A percentile compares a stretch with the other conserved stretches of the same genome.
Conservation (phyloP, 768 basidiomycete species). For the Leucosporidium creatinivorum region DNA sequence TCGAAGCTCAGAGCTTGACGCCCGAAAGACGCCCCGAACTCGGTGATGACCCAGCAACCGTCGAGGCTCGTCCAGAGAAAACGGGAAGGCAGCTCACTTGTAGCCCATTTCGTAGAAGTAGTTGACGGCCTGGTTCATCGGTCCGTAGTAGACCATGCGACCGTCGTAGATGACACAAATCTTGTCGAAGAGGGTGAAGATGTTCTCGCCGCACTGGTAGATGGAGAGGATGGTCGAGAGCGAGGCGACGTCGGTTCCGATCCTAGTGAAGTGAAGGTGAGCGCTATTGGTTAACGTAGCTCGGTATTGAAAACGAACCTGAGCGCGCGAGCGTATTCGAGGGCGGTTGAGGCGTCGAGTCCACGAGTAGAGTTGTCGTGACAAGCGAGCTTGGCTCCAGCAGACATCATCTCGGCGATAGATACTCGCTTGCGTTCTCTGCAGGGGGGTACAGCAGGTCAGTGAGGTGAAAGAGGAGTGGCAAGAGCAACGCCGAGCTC, state of each 20-base stretch:
- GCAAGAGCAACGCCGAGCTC: not conserved
- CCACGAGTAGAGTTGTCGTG: slow-evolving; percentile 65
- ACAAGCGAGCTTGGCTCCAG: slow-evolving; percentile 36
- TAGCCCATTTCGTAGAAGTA: slow-evolving; percentile 62
- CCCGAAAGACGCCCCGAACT: too few relatives aligned
- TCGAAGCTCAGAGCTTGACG: too few relatives aligned
- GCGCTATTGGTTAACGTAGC: too few relatives aligned
- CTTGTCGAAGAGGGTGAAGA: slow-evolving; percentile 63
- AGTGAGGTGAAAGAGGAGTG: slow-evolving; percentile 31
- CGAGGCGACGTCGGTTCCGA: slow-evolving; percentile 70
- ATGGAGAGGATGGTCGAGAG: slow-evolving; percentile 40
- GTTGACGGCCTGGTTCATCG: slow-evolving; percentile 55
- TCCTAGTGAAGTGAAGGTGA: slow-evolving; percentile 40
- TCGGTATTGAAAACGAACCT: too few relatives aligned
- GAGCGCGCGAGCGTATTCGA: slow-evolving; percentile 72
- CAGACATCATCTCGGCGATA: slow-evolving; percentile 44
- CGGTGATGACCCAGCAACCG: too few relatives aligned
- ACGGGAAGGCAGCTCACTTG: slow-evolving; percentile 38
- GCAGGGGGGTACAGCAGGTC: slow-evolving; percentile 45
- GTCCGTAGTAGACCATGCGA: slow-evolving; percentile 66
- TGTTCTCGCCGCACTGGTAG: slow-evolving; percentile 35
- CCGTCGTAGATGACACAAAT: slow-evolving; percentile 71
- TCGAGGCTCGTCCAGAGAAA: too few relatives aligned
- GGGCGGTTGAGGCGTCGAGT: slow-evolving; percentile 67
- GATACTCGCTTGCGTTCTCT: slow-evolving; percentile 48